phyloP scores from a whole-genome alignment of 2,329 filamentous ascomycete genomes.

The Ophiocordyceps australis region DNA sequence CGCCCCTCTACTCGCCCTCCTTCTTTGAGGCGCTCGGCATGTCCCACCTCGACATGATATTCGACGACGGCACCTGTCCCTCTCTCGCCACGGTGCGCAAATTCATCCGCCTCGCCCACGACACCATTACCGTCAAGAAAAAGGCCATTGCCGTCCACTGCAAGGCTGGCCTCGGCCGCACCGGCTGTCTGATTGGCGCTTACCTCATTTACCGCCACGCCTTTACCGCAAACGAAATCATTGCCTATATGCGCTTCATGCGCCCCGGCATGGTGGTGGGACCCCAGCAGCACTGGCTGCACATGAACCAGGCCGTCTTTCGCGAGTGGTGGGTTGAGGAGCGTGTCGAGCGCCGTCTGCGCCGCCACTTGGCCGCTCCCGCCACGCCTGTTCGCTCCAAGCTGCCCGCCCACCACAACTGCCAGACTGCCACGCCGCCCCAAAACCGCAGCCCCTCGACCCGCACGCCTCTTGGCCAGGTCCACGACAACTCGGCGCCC shows the following conservation, averaged over 20 bases:
- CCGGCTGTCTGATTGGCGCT: slow-evolving; percentile 88
- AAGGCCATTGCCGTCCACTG: slow-evolving; percentile 95
- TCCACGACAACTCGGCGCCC: slow-evolving; percentile 58
- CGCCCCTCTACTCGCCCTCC: slow-evolving; percentile 86
- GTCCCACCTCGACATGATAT: slow-evolving; percentile 97
- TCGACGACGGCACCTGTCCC: slow-evolving; percentile 94
- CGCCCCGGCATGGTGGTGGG: slow-evolving; percentile 97
- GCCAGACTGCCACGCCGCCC: slow-evolving; percentile 44
- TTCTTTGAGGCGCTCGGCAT: slow-evolving; percentile 94
- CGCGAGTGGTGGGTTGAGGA: slow-evolving; percentile 97
- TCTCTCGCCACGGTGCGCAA: slow-evolving; percentile 75
- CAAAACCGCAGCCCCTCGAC: slow-evolving; percentile 60
- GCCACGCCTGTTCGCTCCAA: too few species aligned
- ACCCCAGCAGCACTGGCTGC: slow-evolving; percentile 96
- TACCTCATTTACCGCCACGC: slow-evolving; percentile 96
- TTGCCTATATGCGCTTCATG: slow-evolving; percentile 99
- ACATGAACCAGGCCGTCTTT: slow-evolving; percentile 91
- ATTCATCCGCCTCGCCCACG: slow-evolving; percentile 87
- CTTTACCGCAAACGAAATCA: slow-evolving; percentile 94
- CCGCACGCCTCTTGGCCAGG: slow-evolving; percentile 80
- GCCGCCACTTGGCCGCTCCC: slow-evolving; percentile 36
- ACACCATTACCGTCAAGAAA: slow-evolving; percentile 80
- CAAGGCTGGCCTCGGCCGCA: slow-evolving; percentile 90
- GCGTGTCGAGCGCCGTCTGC: slow-evolving; percentile 52
- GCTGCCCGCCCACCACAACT: slow-evolving; percentile 7